phyloP scores from a whole-genome alignment of 208 protist genomes.

The Leishmania tropica region DNA sequence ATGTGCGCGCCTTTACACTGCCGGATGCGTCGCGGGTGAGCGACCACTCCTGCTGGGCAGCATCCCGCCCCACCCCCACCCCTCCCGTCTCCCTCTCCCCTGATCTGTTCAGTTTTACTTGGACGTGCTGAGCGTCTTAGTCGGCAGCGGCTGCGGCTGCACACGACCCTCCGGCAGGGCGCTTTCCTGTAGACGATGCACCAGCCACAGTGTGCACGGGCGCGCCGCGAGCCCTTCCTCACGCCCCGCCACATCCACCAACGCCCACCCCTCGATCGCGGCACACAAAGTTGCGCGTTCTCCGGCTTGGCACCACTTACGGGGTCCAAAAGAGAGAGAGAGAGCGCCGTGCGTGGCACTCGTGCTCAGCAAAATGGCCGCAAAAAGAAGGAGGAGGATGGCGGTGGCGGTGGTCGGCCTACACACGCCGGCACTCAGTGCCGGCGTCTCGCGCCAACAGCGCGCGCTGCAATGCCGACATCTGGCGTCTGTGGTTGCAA shows the following conservation, averaged over 20 bases:
- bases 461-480: constrained; percentile 38
- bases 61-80: background rate
- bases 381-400: background rate
- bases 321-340: background rate
- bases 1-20: background rate
- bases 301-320: background rate
- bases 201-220: too few species aligned
- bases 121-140: background rate
- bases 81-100: background rate
- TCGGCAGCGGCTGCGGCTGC: background rate
- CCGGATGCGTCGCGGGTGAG: background rate
- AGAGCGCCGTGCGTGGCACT: background rate
- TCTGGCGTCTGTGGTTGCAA: constrained; percentile 80
- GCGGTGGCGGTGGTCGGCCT: background rate
- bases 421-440: constrained; percentile 5
- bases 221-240: background rate
- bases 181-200: background rate
- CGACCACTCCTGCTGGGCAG: background rate
- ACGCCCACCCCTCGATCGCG: background rate
- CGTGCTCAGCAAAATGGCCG: background rate
- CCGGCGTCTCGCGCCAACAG: background rate
- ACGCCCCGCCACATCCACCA: background rate
- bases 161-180: background rate
- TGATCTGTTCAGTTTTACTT: background rate
- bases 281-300: background rate